A percentile compares a stretch with the other conserved stretches of the same genome.
phyloP scores from a whole-genome alignment of 768 basidiomycete species.

The Pisolithus sp. region DNA sequence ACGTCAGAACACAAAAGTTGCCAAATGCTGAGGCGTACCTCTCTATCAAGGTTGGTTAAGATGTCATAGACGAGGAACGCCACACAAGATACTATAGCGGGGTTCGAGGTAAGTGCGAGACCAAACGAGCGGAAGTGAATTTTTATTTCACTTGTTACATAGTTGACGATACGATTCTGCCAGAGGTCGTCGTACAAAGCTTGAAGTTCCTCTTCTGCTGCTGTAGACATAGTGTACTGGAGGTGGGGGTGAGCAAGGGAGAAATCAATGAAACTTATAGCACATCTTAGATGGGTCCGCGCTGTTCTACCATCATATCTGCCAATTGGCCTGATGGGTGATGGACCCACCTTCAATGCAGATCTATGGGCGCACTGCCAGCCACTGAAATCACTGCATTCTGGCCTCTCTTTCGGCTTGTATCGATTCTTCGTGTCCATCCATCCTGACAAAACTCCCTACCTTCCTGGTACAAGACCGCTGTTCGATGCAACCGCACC shows the following conservation, averaged over 20 bases:
- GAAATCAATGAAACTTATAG: too few species aligned
- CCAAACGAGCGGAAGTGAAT: neutral
- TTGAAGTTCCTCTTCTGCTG: neutral
- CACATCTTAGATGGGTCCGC: too few species aligned
- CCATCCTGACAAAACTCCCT: too few species aligned
- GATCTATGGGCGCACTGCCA: too few species aligned
- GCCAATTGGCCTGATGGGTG: too few species aligned
- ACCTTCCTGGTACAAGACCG: too few species aligned
- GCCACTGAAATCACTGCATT: too few species aligned
- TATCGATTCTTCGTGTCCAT: too few species aligned
- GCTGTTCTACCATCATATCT: too few species aligned
- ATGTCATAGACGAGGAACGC: conserved; percentile 1
- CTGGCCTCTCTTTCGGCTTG: too few species aligned
- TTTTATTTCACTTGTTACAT: neutral
- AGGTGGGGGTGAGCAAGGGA: neutral
- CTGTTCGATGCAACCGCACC: conserved; percentile 11
- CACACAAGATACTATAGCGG: neutral
- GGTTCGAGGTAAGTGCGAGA: neutral
- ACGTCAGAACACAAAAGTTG: neutral
- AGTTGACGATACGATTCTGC: neutral
- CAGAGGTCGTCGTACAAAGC: neutral
- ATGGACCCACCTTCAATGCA: neutral
- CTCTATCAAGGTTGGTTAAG: conserved; percentile 14
- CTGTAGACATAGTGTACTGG: neutral
- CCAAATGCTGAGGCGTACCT: conserved; percentile 3